Evolutionary conservation across 441 rosid genomes (phyloP), one percentile per base, ranked within the genome.

Genomic region (Heliophila coronopifolia): DNA sequence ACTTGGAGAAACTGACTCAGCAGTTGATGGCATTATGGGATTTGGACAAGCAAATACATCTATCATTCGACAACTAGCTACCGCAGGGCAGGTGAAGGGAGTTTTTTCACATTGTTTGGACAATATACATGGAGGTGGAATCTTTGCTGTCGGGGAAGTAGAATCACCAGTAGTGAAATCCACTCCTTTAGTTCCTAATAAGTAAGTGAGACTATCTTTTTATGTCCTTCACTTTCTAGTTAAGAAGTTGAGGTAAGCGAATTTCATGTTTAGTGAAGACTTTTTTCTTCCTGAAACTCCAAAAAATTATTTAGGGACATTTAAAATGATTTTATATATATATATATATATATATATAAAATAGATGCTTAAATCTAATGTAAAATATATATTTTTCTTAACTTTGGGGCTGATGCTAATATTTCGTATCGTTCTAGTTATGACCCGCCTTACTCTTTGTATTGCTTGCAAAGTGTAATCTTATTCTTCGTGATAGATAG

Each of bases 41-140:
- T 85, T 92, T 59, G 98, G 98, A 53, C 92, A 87, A 49, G 70
- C 95, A 37, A 85, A 83, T 66, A 75, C 96, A n/a, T 85, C 98
- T 15, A 41, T 87, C 74, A 66, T 83, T 63, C 83, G 92, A 8
- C 98, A 92, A 72, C 70, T 87, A 44, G 87, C 94, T 67, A 70
- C 80, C 4, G 75, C 81, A 23, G 76, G 89, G 59, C 80, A 70
- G 52, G 87, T 85, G 10, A 87, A 78, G 72, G 75, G 63, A 52
- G 46, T 64, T 52, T 87, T 85, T 78, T 78, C 89, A 3, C 98
- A 92, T 70, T 92, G 96, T 70, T 65, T 92, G 73, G 94, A 92
- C 56, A 82, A 66, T 56, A 38, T 36, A 31, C 45, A 73, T 5
- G 96, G 95, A 32, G 96, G 96, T 3, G 96, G 98, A 56, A 83